phyloP scores from a whole-genome alignment of 371 early-diverging fungal species.

The Mucor indicus region DNA sequence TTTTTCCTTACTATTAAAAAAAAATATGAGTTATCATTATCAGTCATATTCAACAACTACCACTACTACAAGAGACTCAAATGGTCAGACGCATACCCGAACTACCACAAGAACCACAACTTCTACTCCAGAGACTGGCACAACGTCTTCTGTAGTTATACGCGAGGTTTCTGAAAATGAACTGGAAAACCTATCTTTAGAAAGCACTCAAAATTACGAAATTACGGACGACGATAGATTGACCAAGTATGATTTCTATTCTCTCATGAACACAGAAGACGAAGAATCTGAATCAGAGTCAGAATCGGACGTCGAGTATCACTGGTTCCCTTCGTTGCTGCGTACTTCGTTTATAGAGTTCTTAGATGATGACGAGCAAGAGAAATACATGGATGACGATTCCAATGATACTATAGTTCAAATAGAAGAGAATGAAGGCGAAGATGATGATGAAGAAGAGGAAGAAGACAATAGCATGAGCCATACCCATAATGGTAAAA shows the following conservation, averaged over 20 bases:
- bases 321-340: slow-evolving; percentile 25
- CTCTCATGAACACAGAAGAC: slow-evolving; percentile 14
- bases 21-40: slow-evolving; percentile 12
- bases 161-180: slow-evolving; percentile 18
- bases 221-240: slow-evolving; percentile 16
- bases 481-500: background rate
- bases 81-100: background rate
- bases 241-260: slow-evolving; percentile 16
- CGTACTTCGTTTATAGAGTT: slow-evolving; percentile 14
- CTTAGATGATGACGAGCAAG: slow-evolving; percentile 14
- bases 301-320: slow-evolving; percentile 21
- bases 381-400: slow-evolving; percentile 4
- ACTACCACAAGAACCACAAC: slow-evolving; percentile 3
- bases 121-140: background rate
- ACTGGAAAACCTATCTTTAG: background rate
- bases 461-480: background rate
- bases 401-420: background rate
- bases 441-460: background rate
- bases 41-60: slow-evolving; percentile 3
- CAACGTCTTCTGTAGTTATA: slow-evolving; percentile 1
- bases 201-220: slow-evolving; percentile 9
- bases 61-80: background rate
- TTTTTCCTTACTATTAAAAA: too few relatives aligned
- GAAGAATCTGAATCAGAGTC: slow-evolving; percentile 8
- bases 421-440: slow-evolving; percentile 2